Evolutionary conservation across 108 stramenopile species (phyloP).

Genomic region (Aurantiochytrium sp.): DNA sequence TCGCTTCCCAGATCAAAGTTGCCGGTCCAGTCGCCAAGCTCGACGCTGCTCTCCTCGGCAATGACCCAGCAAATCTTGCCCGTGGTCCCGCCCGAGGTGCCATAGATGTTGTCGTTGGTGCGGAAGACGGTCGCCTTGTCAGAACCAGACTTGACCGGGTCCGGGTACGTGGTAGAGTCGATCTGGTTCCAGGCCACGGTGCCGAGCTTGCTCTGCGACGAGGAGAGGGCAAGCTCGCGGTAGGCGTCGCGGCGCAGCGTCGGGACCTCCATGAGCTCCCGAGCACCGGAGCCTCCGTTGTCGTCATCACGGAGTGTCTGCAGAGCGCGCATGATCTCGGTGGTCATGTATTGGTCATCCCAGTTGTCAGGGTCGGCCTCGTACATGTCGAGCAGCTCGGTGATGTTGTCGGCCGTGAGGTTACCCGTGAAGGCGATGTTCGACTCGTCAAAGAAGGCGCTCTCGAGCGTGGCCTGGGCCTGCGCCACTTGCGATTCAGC

Average conservation of each 20-base stretch:
- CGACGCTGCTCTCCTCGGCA: not conserved
- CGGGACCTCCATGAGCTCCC: not conserved
- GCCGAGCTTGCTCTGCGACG: not conserved
- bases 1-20: not conserved
- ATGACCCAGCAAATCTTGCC: constrained; percentile 14
- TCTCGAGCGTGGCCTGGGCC: not conserved
- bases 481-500: not conserved
- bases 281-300: not conserved
- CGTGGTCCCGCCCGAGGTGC: not conserved
- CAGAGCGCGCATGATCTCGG: not conserved
- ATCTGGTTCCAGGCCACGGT: not conserved
- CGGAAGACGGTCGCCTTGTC: not conserved
- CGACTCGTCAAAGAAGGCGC: not conserved
- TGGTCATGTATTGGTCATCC: not conserved
- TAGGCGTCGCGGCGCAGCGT: not conserved
- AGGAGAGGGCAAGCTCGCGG: not conserved
- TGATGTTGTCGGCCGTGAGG: not conserved
- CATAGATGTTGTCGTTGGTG: not conserved
- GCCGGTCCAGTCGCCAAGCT: not conserved
- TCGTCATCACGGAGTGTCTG: not conserved
- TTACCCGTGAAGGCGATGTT: not conserved
- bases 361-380: not conserved
- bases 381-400: constrained; percentile 19
- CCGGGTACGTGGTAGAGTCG: not conserved
- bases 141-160: not conserved